Evolutionary conservation across 257 asterid genomes (phyloP).

Genomic region (Fraxinus anomala): DNA sequence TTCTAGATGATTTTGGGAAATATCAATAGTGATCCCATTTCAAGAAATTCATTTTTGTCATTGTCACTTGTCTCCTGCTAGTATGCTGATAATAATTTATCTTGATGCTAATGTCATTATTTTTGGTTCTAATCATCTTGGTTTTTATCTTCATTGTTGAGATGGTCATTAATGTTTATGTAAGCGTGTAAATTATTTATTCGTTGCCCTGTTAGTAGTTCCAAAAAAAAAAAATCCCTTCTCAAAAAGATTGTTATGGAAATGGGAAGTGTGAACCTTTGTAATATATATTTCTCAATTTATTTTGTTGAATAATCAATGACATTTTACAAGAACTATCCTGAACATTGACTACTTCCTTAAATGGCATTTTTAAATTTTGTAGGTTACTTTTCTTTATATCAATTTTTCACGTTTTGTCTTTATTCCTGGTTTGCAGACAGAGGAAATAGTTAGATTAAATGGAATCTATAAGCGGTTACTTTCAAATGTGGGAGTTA

Average conservation of each 20-base stretch:
- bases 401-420: background rate
- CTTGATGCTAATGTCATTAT: background rate
- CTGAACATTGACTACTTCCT: background rate
- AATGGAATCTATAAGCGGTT: slow-evolving; percentile 86
- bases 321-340: background rate
- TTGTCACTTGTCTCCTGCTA: background rate
- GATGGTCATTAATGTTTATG: background rate
- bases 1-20: background rate
- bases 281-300: background rate
- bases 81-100: background rate
- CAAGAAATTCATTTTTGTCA: background rate
- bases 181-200: background rate
- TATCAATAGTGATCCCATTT: background rate
- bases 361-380: background rate
- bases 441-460: slow-evolving; percentile 86
- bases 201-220: background rate
- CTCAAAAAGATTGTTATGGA: background rate
- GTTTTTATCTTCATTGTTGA: background rate
- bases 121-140: background rate
- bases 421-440: slow-evolving; percentile 44
- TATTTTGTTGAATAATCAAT: background rate
- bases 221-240: background rate
- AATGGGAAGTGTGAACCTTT: background rate
- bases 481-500: slow-evolving; percentile 88
- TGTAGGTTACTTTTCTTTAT: background rate